Base-by-base conservation (phyloP, 140 eudicot genomes). In the Flaveria floridana region DNA sequence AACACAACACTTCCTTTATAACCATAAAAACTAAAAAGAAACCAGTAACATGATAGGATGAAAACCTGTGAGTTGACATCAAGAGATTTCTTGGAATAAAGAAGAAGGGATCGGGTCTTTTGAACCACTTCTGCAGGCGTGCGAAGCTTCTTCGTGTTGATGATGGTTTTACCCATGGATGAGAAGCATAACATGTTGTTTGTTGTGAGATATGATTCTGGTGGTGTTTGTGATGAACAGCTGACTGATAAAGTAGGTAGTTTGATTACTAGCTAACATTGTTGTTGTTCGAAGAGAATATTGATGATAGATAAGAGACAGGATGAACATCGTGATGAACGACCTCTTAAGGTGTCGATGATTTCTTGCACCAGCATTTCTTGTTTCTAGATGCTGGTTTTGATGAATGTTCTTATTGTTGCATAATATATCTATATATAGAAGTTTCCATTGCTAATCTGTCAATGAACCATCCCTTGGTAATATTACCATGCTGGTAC, bases 91-190 rank as follows among this genome's bases (percentile, higher is more conserved):
- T 75, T 79, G 72, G 81, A 78, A 37, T 77, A 47, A 46, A 81
- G 80, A 44, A 82, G 85, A 67, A 88, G 82, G 56, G 68, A 56
- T 61, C 81, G 82, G 20, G 89, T 76, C 62, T 74, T 77, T n/a
- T 66, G 74, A 28, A 88, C 89, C 21, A 84, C 56, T 4, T 88
- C 89, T 15, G 71, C 71, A 7, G 95, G 91, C 10, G 83, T 67
- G 50, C 77, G 79, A 13, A 87, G 80, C 77, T 77, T 84, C 71
- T 80, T 75, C 10, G 80, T 46, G 11, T 9, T 78, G 56, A 19
- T 78, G 20, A 63, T 68, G 41, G 42, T 72, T 80, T 79, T 80
- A 25, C 83, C 83, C n/a, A 79, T 39, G 3, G 78, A 25, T 13
- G 84, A 67, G 48, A 80, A 68, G 51, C 84, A 80, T 69, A 80